phyloP scores from a whole-genome alignment of 257 asterid genomes.

The Leonotis leonurus region DNA sequence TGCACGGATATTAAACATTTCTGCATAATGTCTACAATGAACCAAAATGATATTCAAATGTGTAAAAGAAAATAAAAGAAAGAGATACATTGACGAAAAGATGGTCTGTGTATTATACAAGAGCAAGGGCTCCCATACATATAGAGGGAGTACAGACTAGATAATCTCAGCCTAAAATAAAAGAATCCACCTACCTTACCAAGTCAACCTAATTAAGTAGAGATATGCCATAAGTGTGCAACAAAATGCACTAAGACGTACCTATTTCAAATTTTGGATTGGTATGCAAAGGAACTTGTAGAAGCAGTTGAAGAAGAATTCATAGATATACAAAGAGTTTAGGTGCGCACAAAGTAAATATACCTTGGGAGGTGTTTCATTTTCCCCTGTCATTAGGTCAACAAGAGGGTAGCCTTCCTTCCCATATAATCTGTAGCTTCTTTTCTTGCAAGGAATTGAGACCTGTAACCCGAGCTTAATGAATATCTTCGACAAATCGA shows the following conservation, averaged over 20 bases:
- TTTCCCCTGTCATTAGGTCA: conserved; percentile 88
- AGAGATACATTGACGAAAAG: too few relatives aligned
- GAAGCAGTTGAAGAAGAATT: neutral
- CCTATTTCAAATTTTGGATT: neutral
- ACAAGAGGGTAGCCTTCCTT: conserved; percentile 93
- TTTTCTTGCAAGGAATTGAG: conserved; percentile 96
- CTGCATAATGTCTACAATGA: too few relatives aligned
- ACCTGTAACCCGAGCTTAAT: conserved; percentile 46
- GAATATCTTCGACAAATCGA: conserved; percentile 9
- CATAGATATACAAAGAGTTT: neutral
- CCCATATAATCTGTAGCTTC: conserved; percentile 84
- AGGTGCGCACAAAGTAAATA: neutral
- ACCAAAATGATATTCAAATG: too few relatives aligned
- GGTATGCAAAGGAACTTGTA: neutral
- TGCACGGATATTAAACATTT: too few relatives aligned
- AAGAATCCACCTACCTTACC: too few relatives aligned
- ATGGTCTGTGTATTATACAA: too few relatives aligned
- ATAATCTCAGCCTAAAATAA: too few relatives aligned
- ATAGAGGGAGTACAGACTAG: too few relatives aligned
- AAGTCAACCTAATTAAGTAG: too few relatives aligned
- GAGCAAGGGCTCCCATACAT: too few relatives aligned
- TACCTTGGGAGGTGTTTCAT: conserved; percentile 92
- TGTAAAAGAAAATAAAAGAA: too few relatives aligned
- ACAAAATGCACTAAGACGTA: neutral
- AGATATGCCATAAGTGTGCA: too few relatives aligned